phyloP scores from a whole-genome alignment of 1,139 yeast species.

The Groenewaldozyma sp. region DNA sequence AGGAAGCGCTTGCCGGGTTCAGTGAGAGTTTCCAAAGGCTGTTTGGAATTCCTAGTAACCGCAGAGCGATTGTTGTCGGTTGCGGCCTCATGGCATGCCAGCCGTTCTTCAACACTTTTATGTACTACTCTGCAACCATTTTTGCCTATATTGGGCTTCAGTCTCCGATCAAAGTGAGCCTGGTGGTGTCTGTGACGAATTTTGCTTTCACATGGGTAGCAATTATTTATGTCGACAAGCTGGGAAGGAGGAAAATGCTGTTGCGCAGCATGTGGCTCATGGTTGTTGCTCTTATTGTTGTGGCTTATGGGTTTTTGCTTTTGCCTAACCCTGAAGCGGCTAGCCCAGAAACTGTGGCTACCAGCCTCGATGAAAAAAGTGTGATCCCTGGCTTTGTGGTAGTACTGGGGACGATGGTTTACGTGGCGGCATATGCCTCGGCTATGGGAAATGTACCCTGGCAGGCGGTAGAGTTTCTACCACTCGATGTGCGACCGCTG shows the following conservation, averaged over 20 bases:
- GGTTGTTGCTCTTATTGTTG: constrained; percentile 29
- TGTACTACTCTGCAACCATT: constrained; percentile 64
- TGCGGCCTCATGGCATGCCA: constrained; percentile 78
- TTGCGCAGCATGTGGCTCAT: constrained; percentile 42
- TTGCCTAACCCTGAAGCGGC: neutral
- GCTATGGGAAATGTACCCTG: constrained; percentile 43
- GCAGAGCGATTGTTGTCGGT: constrained; percentile 78
- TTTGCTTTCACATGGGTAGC: constrained; percentile 59
- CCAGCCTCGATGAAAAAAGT: neutral
- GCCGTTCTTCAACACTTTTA: constrained; percentile 63
- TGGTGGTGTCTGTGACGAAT: constrained; percentile 57
- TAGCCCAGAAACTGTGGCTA: neutral
- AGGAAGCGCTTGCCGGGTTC: constrained; percentile 9
- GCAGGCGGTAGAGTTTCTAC: constrained; percentile 40
- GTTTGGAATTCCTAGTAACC: constrained; percentile 65
- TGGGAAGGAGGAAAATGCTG: constrained; percentile 56
- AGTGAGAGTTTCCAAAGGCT: constrained; percentile 44
- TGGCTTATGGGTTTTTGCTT: constrained; percentile 18
- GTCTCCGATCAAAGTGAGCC: constrained; percentile 55
- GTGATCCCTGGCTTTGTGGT: constrained; percentile 15
- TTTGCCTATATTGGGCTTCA: constrained; percentile 51
- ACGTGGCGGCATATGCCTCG: constrained; percentile 39
- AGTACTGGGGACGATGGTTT: constrained; percentile 30
- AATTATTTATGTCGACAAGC: constrained; percentile 44
- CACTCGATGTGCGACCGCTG: constrained; percentile 35